Conservation (phyloP, 352 stramenopile species). For the Vaucheria bursata region DNA sequence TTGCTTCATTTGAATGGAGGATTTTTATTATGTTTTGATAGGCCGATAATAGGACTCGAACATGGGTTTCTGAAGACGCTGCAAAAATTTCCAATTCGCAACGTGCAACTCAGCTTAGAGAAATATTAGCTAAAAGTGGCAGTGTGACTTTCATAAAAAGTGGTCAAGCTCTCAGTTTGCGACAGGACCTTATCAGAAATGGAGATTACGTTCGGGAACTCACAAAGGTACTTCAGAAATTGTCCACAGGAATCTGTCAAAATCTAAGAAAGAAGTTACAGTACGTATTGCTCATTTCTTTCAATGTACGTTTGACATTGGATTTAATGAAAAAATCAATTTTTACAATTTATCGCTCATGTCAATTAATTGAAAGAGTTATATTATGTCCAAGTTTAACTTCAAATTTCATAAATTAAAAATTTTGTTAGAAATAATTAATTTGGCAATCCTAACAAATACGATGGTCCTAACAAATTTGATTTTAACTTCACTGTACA, state of each 20-base stretch:
- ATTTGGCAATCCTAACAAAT: no score
- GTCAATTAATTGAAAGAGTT: no score
- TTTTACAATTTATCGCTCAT: background rate
- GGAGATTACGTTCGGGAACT: conserved; percentile 65
- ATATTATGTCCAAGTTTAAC: no score
- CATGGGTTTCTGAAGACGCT: conserved; percentile 13
- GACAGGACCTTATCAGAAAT: conserved; percentile 63
- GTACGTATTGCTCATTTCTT: background rate
- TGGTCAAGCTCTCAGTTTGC: conserved; percentile 60
- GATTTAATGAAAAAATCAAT: background rate
- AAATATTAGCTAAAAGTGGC: conserved; percentile 26
- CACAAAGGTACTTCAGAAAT: conserved; percentile 49
- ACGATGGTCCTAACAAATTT: no score
- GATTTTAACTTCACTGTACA: no score
- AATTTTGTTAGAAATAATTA: background rate
- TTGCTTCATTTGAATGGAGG: no score
- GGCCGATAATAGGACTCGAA: conserved; percentile 10
- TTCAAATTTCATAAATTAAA: background rate
- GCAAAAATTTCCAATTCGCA: conserved; percentile 21
- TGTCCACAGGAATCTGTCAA: background rate
- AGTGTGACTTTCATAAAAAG: conserved; percentile 51
- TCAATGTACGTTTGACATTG: background rate
- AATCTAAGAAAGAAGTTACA: background rate
- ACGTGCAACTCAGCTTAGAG: conserved; percentile 37
- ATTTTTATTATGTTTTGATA: no score